A percentile compares a stretch with the other conserved stretches of the same genome.
These are phyloP conservation scores for Verticillium klebahnii DNA, from an alignment of 2,329 filamentous ascomycete species.

Conservation along the genomic window DNA sequence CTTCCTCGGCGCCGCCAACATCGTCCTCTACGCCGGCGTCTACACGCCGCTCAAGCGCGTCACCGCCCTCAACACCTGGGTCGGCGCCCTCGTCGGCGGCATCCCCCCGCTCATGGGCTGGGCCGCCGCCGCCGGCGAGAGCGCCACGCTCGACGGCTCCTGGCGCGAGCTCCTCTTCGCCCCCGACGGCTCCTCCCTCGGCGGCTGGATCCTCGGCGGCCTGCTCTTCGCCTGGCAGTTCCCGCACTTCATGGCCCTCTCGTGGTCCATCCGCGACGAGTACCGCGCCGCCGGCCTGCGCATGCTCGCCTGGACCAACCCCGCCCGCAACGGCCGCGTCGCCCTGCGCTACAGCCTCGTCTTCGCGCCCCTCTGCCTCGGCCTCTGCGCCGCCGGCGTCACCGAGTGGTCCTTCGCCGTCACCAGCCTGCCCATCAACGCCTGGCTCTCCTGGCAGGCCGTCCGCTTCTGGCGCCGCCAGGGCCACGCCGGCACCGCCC, in stretches of 20 bases:
- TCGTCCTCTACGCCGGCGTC: slow-evolving; percentile 80
- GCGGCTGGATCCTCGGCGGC: slow-evolving; percentile 83
- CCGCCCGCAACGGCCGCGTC: slow-evolving; percentile 78
- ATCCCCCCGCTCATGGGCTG: slow-evolving; percentile 98
- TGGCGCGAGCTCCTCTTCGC: slow-evolving; percentile 76
- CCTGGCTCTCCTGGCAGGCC: slow-evolving; percentile 79
- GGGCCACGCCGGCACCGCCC: slow-evolving; percentile 74
- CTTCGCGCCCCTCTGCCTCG: slow-evolving; percentile 83
- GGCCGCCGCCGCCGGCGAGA: slow-evolving; percentile 89
- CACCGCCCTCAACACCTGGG: slow-evolving; percentile 87
- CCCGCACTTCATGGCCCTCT: slow-evolving; percentile 94
- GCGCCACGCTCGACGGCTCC: slow-evolving; percentile 65
- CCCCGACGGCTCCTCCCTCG: slow-evolving; percentile 54
- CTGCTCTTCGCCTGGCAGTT: slow-evolving; percentile 96
- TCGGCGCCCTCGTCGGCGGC: slow-evolving; percentile 85
- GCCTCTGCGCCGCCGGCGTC: slow-evolving; percentile 71
- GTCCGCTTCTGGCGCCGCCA: slow-evolving; percentile 75
- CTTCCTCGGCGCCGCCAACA: slow-evolving; percentile 78
- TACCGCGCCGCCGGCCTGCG: slow-evolving; percentile 68
- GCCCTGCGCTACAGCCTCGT: slow-evolving; percentile 80
- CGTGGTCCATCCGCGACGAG: slow-evolving; percentile 83
- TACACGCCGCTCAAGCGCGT: slow-evolving; percentile 93
- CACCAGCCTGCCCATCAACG: slow-evolving; percentile 77
- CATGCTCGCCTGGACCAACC: slow-evolving; percentile 84
- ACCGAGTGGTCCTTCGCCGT: slow-evolving; percentile 82